These are phyloP conservation scores for Clonostachys chloroleuca DNA, from an alignment of 2,329 filamentous ascomycete genomes.

Conservation along the genomic window DNA sequence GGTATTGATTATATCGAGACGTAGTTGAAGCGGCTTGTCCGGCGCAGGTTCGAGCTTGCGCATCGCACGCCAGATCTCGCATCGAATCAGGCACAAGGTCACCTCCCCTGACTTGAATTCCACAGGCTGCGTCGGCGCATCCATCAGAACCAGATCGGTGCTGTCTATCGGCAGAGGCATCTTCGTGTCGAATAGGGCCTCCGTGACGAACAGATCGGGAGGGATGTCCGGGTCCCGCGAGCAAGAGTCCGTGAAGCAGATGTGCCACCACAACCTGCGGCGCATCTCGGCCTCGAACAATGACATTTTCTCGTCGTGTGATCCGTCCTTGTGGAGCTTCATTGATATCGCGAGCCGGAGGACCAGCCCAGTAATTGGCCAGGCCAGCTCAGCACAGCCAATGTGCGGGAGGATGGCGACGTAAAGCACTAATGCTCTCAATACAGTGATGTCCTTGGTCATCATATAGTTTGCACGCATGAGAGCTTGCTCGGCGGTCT, in stretches of 20 bases:
- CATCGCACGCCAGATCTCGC: not conserved
- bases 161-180: slow-evolving; percentile 55
- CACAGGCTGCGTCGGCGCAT: too few relatives aligned
- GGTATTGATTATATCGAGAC: too few relatives aligned
- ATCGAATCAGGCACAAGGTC: not conserved
- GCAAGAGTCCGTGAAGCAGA: slow-evolving; percentile 52
- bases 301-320: slow-evolving; percentile 41
- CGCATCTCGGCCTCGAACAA: slow-evolving; percentile 65
- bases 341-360: slow-evolving; percentile 63
- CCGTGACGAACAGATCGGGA: slow-evolving; percentile 38
- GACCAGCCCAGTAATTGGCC: slow-evolving; percentile 52
- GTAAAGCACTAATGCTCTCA: slow-evolving; percentile 56
- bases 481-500: slow-evolving; percentile 15
- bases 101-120: slow-evolving; percentile 16
- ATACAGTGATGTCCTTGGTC: slow-evolving; percentile 47
- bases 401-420: slow-evolving; percentile 38
- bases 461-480: slow-evolving; percentile 45
- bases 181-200: slow-evolving; percentile 46
- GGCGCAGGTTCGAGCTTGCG: not conserved
- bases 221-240: slow-evolving; percentile 53
- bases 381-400: slow-evolving; percentile 50
- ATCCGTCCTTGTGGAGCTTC: slow-evolving; percentile 60
- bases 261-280: slow-evolving; percentile 61
- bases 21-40: not conserved
- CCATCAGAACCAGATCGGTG: slow-evolving; percentile 39